These are phyloP conservation scores for Pichia sp. DNA, from an alignment of 1,139 yeast genomes.

Conservation along the genomic window DNA sequence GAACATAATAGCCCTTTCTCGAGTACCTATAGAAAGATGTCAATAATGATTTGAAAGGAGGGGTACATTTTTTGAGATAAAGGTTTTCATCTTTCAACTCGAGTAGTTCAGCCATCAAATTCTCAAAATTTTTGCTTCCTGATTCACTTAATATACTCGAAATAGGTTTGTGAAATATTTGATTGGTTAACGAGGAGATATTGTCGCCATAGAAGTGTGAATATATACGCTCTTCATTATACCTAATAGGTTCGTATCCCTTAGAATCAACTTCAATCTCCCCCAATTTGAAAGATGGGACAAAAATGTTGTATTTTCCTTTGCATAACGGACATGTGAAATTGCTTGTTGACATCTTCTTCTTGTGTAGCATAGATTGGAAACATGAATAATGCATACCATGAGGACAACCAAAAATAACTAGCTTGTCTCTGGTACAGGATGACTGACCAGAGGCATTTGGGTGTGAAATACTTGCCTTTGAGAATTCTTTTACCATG, in stretches of 20 bases:
- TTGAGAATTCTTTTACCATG: constrained; percentile 24
- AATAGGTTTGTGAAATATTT: constrained; percentile 25
- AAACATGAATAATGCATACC: constrained; percentile 60
- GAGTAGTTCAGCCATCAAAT: constrained; percentile 20
- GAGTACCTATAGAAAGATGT: constrained; percentile 6
- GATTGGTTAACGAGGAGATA: constrained; percentile 21
- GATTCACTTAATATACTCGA: constrained; percentile 18
- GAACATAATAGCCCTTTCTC: constrained; percentile 15
- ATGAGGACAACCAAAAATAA: constrained; percentile 64
- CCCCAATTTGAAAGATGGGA: constrained; percentile 40
- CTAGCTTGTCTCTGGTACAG: constrained; percentile 32
- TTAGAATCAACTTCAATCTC: constrained; percentile 24
- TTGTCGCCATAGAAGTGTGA: constrained; percentile 23
- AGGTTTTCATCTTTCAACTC: constrained; percentile 15
- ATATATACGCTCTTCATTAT: neutral
- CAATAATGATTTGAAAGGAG: neutral
- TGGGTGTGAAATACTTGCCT: neutral
- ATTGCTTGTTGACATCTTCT: constrained; percentile 25
- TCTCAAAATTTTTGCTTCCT: constrained; percentile 11
- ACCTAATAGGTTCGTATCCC: constrained; percentile 10
- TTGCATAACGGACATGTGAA: constrained; percentile 66
- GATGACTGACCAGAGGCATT: constrained; percentile 3
- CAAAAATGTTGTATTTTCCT: constrained; percentile 42
- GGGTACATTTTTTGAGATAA: constrained; percentile 12
- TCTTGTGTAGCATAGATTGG: constrained; percentile 33